Conservation (phyloP, 2,329 filamentous ascomycete species). For the Arthroderma sp. region DNA sequence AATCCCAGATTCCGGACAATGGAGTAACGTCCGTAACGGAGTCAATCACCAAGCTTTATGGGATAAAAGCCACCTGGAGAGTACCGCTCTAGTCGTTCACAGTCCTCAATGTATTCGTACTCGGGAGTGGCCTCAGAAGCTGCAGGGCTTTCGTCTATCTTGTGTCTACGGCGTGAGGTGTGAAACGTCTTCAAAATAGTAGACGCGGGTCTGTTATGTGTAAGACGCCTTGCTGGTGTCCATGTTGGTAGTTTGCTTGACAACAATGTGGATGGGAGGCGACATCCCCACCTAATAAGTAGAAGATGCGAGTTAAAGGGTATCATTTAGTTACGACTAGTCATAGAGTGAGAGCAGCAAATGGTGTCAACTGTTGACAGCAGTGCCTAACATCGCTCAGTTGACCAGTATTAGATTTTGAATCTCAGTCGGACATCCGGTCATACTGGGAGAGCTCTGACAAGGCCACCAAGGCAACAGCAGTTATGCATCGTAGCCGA, state of each 20-base stretch:
- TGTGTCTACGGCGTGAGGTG: slow-evolving; percentile 1
- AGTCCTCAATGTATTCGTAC: slow-evolving; percentile 10
- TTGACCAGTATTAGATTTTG: too few species aligned
- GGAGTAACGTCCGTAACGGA: slow-evolving; percentile 7
- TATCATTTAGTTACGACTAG: too few species aligned
- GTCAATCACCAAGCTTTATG: slow-evolving; percentile 8
- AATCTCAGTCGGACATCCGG: too few species aligned
- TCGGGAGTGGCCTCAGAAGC: slow-evolving; percentile 3
- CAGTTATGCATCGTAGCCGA: too few species aligned
- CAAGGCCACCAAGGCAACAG: too few species aligned
- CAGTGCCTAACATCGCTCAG: too few species aligned
- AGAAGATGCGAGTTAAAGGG: too few species aligned
- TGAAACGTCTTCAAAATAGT: slow-evolving; percentile 6
- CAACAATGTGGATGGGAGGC: too few species aligned
- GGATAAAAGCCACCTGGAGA: slow-evolving; percentile 8
- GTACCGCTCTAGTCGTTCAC: slow-evolving; percentile 8
- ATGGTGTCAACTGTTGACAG: too few species aligned
- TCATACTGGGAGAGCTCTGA: too few species aligned
- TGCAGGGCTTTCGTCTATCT: slow-evolving; percentile 5
- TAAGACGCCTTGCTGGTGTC: slow-evolving; percentile 5
- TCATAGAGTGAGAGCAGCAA: too few species aligned
- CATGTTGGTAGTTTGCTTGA: slow-evolving; percentile 2
- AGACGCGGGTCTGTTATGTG: slow-evolving; percentile 3
- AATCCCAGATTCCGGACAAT: slow-evolving; percentile 10
- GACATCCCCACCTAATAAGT: too few species aligned